Conservation (phyloP, 2,329 filamentous ascomycete genomes). For the Cordyceps cateniannulata region DNA sequence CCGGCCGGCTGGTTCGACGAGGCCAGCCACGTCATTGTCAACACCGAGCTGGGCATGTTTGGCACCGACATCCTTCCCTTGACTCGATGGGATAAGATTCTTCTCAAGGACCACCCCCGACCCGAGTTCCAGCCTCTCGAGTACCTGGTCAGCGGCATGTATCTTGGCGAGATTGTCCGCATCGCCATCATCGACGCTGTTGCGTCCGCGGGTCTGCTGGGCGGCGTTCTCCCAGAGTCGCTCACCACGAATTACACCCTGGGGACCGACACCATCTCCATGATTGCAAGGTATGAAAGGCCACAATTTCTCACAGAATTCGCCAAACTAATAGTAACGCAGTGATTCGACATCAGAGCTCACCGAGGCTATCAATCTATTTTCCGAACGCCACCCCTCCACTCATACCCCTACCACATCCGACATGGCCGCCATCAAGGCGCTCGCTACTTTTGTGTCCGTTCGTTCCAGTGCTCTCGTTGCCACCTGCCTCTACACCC, state of each 20-base stretch:
- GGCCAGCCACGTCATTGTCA: slow-evolving; percentile 58
- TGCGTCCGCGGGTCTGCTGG: slow-evolving; percentile 45
- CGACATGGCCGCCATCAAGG: slow-evolving; percentile 47
- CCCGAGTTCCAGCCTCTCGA: slow-evolving; percentile 58
- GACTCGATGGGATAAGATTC: slow-evolving; percentile 53
- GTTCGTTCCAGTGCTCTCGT: slow-evolving; percentile 53
- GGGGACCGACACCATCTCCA: slow-evolving; percentile 53
- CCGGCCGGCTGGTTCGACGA: slow-evolving; percentile 50
- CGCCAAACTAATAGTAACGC: slow-evolving; percentile 17
- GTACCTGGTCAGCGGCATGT: slow-evolving; percentile 57
- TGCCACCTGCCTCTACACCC: slow-evolving; percentile 50
- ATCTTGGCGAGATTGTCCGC: slow-evolving; percentile 59
- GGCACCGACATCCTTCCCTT: slow-evolving; percentile 51
- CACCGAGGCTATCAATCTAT: slow-evolving; percentile 39
- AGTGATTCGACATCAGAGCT: slow-evolving; percentile 41
- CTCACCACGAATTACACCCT: slow-evolving; percentile 49
- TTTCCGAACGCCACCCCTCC: slow-evolving; percentile 45
- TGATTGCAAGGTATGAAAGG: slow-evolving; percentile 48
- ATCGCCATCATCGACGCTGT: slow-evolving; percentile 54
- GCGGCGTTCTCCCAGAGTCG: slow-evolving; percentile 49
- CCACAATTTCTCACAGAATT: background rate
- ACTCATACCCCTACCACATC: slow-evolving; percentile 30
- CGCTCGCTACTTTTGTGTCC: slow-evolving; percentile 48
- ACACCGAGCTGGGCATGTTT: slow-evolving; percentile 63
- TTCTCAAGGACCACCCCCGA: slow-evolving; percentile 46